Percentiles rank a stretch among this genome's conserved stretches.
Evolutionary conservation across 73 alveolate species (phyloP).

Genomic region (Paramecium caudatum): DNA sequence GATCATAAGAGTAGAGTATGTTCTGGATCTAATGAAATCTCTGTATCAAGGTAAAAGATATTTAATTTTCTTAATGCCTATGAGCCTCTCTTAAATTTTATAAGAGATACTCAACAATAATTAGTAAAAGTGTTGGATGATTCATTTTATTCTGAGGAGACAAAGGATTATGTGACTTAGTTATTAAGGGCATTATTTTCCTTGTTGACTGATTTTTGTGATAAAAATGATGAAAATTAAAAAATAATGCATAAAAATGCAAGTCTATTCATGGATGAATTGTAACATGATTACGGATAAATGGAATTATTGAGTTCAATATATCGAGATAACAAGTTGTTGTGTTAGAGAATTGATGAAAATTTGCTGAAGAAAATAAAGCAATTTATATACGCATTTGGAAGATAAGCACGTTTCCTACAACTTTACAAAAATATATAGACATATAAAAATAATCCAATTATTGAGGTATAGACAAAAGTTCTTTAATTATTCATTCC

Average conservation of each 20-base stretch:
- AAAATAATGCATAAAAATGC: slow-evolving; percentile 50
- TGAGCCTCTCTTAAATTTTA: slow-evolving; percentile 58
- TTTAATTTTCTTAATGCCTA: slow-evolving; percentile 69
- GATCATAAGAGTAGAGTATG: slow-evolving; percentile 66
- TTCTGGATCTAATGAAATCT: slow-evolving; percentile 27
- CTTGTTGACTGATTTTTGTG: slow-evolving; percentile 64
- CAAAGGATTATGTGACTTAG: slow-evolving; percentile 20
- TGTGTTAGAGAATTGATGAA: slow-evolving; percentile 71
- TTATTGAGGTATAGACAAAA: slow-evolving; percentile 60
- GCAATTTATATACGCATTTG: slow-evolving; percentile 33
- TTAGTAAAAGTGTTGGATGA: slow-evolving; percentile 68
- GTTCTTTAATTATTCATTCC: slow-evolving; percentile 69
- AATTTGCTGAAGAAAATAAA: not conserved
- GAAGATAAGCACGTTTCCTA: slow-evolving; percentile 75
- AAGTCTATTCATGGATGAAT: slow-evolving; percentile 71
- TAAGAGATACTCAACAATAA: slow-evolving; percentile 72
- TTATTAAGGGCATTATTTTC: slow-evolving; percentile 42
- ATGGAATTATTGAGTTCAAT: slow-evolving; percentile 67
- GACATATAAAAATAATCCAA: slow-evolving; percentile 67
- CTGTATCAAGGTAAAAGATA: slow-evolving; percentile 66
- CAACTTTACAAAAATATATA: slow-evolving; percentile 32
- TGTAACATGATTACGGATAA: slow-evolving; percentile 68
- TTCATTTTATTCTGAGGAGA: slow-evolving; percentile 15
- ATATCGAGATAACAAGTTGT: slow-evolving; percentile 61
- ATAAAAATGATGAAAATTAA: slow-evolving; percentile 70